phyloP scores from a whole-genome alignment of 1,139 yeast genomes.

The Diutina sp. region DNA sequence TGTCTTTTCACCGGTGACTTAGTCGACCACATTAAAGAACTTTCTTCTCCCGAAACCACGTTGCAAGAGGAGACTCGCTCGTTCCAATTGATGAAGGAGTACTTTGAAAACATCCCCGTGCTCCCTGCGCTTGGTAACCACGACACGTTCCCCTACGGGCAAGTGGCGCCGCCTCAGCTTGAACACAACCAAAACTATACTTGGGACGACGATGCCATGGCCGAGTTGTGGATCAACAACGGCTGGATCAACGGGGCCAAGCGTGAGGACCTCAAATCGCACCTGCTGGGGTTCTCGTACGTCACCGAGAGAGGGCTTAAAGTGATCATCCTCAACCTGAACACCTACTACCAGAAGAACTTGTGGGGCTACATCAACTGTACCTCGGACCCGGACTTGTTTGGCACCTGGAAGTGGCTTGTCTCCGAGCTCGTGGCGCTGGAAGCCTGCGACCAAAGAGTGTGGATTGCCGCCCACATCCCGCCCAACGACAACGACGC shows the following conservation, averaged over 20 bases:
- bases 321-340: constrained; percentile 53
- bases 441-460: constrained; percentile 45
- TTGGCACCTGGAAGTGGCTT: constrained; percentile 52
- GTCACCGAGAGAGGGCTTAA: constrained; percentile 45
- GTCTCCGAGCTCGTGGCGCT: constrained; percentile 47
- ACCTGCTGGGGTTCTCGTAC: constrained; percentile 53
- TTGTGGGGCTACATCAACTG: constrained; percentile 49
- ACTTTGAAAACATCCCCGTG: constrained; percentile 43
- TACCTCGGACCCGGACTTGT: constrained; percentile 40
- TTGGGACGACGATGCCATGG: constrained; percentile 51
- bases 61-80: constrained; percentile 39
- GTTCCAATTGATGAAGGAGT: constrained; percentile 41
- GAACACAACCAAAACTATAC: constrained; percentile 28
- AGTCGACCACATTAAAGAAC: constrained; percentile 45
- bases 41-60: constrained; percentile 34
- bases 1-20: constrained; percentile 60
- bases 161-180: constrained; percentile 38
- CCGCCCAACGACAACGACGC: constrained; percentile 45
- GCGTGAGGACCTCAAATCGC: constrained; percentile 21
- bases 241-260: constrained; percentile 27
- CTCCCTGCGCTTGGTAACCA: constrained; percentile 60
- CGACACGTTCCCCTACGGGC: constrained; percentile 64
- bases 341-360: constrained; percentile 53
- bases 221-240: constrained; percentile 38
- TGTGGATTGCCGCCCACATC: constrained; percentile 62